Conservation (phyloP, 1,139 yeast species). For the Candida glucosophila region DNA sequence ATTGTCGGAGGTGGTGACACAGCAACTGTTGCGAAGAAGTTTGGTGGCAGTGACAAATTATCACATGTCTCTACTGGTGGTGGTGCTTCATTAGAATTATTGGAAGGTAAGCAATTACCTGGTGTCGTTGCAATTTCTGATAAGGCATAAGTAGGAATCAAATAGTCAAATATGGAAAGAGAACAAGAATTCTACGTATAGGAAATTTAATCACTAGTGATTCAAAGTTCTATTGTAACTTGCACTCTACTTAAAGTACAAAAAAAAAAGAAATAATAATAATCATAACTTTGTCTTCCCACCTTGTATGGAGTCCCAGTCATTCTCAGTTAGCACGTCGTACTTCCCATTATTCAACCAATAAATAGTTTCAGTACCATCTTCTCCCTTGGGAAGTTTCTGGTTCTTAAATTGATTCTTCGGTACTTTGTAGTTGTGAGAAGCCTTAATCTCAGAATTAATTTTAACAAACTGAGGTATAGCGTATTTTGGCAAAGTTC, state of each 20-base stretch:
- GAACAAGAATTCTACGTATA: too few species aligned
- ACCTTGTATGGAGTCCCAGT: conserved; percentile 47
- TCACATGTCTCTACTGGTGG: conserved; percentile 99
- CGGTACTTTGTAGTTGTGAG: conserved; percentile 82
- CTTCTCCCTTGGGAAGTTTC: conserved; percentile 63
- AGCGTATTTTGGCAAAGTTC: conserved; percentile 75
- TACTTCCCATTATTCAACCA: conserved; percentile 59
- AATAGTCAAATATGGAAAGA: too few species aligned
- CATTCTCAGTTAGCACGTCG: conserved; percentile 45
- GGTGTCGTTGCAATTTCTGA: conserved; percentile 88
- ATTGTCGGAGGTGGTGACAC: conserved; percentile 99
- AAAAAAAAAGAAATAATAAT: too few species aligned
- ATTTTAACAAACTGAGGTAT: conserved; percentile 78
- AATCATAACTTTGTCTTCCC: conserved; percentile 32
- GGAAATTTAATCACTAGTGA: too few species aligned
- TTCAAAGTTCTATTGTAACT: too few species aligned
- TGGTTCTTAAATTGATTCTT: conserved; percentile 74
- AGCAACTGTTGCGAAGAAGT: conserved; percentile 97
- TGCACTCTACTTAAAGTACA: too few species aligned
- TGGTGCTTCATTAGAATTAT: conserved; percentile 96
- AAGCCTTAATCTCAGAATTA: conserved; percentile 50
- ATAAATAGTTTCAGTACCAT: conserved; percentile 53
- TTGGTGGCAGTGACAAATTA: conserved; percentile 86
- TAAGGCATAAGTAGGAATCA: conserved; percentile 41
- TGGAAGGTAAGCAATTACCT: conserved; percentile 96